Percentiles rank a stretch among this genome's conserved stretches.
phyloP scores from a whole-genome alignment of 257 asterid genomes.

The Nicotiana noctiflora region DNA sequence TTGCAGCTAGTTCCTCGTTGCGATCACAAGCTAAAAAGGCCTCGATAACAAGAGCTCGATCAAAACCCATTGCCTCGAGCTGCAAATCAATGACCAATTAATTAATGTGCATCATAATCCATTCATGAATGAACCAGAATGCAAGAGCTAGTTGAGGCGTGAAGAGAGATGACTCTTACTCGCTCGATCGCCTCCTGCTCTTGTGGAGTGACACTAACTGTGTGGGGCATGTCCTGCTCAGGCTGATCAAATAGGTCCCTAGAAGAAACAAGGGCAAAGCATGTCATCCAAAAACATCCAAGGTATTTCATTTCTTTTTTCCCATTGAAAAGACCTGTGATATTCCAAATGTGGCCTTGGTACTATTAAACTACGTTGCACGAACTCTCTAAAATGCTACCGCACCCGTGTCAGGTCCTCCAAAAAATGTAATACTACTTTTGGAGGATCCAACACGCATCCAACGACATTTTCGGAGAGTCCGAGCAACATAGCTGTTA shows the following conservation, averaged over 20 bases:
- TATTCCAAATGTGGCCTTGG: too few relatives aligned
- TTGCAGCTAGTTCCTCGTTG: conserved; percentile 84
- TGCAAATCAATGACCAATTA: conserved; percentile 13
- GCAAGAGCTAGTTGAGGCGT: neutral
- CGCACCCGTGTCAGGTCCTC: too few relatives aligned
- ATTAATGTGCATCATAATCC: neutral
- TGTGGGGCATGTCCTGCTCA: conserved; percentile 85
- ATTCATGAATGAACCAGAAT: neutral
- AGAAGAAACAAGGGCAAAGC: neutral
- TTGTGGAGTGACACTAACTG: conserved; percentile 85
- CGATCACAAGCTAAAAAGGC: conserved; percentile 96
- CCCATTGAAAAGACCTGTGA: too few relatives aligned
- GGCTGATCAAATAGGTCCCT: conserved; percentile 80
- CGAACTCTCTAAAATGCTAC: too few relatives aligned
- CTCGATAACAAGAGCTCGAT: conserved; percentile 78
- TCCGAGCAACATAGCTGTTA: too few relatives aligned
- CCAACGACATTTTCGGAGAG: too few relatives aligned
- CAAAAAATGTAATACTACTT: too few relatives aligned
- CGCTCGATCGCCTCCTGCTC: conserved; percentile 90
- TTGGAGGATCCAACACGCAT: too few relatives aligned
- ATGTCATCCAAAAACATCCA: conserved; percentile 53
- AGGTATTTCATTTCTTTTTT: too few relatives aligned
- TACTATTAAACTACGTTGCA: neutral
- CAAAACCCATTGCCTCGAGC: conserved; percentile 97
- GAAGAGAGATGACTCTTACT: conserved; percentile 29